Percentiles rank a stretch among this genome's conserved stretches.
Conservation (phyloP, 768 basidiomycete genomes). For the Trichaptum fuscoviolaceum region DNA sequence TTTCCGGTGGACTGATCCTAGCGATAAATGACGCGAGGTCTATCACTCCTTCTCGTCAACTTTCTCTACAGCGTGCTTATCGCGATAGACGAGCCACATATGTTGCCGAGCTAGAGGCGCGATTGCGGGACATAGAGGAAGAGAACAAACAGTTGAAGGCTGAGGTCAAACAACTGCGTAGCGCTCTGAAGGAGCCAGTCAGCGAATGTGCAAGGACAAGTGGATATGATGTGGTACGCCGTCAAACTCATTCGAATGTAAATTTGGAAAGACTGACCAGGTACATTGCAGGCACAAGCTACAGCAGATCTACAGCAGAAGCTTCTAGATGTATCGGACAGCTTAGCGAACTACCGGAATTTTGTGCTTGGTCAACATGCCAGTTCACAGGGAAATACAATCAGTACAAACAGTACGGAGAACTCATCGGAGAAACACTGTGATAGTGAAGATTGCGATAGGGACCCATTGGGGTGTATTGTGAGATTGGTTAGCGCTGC, state of each 20-base stretch:
- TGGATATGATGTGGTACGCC: neutral
- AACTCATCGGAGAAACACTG: neutral
- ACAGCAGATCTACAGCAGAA: neutral
- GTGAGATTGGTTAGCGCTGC: neutral
- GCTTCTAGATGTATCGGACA: neutral
- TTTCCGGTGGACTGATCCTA: too few relatives aligned
- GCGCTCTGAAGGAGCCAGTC: neutral
- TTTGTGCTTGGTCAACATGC: neutral
- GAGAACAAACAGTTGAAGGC: conserved; percentile 47
- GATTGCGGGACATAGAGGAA: conserved; percentile 46
- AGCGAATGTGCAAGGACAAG: neutral
- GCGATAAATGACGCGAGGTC: conserved; percentile 61
- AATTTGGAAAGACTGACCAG: neutral
- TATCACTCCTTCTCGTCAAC: conserved; percentile 51
- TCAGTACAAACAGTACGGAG: neutral
- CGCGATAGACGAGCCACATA: conserved; percentile 56
- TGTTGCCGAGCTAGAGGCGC: conserved; percentile 50
- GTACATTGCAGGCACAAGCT: neutral
- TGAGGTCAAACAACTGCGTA: conserved; percentile 40
- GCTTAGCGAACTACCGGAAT: neutral
- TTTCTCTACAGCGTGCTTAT: conserved; percentile 61
- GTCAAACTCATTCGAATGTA: neutral
- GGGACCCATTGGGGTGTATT: neutral
- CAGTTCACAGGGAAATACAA: neutral
- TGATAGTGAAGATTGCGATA: neutral